phyloP scores from a whole-genome alignment of 805 yeast species.

The Candida vaughaniae region DNA sequence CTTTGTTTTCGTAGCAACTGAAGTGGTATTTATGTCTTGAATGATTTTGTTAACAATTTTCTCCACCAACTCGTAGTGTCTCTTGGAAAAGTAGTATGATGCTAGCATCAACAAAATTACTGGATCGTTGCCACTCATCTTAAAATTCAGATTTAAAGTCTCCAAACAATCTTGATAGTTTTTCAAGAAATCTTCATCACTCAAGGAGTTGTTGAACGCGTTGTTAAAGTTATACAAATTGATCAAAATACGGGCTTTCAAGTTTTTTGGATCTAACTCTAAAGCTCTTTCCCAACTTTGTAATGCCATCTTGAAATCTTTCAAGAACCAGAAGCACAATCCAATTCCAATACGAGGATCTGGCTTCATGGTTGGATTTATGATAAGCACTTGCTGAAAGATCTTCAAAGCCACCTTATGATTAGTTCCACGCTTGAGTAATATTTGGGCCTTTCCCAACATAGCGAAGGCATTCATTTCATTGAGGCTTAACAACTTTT shows the following conservation, averaged over 20 bases:
- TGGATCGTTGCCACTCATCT: constrained; percentile 48
- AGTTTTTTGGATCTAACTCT: constrained; percentile 59
- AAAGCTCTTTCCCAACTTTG: constrained; percentile 80
- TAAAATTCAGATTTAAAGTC: constrained; percentile 38
- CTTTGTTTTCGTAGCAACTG: constrained; percentile 15
- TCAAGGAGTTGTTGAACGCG: constrained; percentile 53
- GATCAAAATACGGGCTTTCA: constrained; percentile 63
- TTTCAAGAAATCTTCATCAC: constrained; percentile 60
- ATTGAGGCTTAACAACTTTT: constrained; percentile 53
- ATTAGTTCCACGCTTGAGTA: constrained; percentile 65
- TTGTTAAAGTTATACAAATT: constrained; percentile 67
- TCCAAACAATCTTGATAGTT: constrained; percentile 60
- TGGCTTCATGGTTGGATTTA: constrained; percentile 77
- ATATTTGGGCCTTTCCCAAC: constrained; percentile 79
- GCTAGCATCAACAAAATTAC: constrained; percentile 66
- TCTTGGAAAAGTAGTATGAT: constrained; percentile 68
- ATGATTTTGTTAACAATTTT: constrained; percentile 54
- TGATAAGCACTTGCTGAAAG: constrained; percentile 77
- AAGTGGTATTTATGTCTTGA: constrained; percentile 18
- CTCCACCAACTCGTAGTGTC: constrained; percentile 56
- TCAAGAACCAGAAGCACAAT: constrained; percentile 85
- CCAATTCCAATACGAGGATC: constrained; percentile 96
- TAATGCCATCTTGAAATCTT: constrained; percentile 73
- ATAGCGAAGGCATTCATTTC: constrained; percentile 71
- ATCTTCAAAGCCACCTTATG: constrained; percentile 71